These are phyloP conservation scores for Letharia lupina DNA, from an alignment of 495 filamentous ascomycete genomes.

Conservation along the genomic window DNA sequence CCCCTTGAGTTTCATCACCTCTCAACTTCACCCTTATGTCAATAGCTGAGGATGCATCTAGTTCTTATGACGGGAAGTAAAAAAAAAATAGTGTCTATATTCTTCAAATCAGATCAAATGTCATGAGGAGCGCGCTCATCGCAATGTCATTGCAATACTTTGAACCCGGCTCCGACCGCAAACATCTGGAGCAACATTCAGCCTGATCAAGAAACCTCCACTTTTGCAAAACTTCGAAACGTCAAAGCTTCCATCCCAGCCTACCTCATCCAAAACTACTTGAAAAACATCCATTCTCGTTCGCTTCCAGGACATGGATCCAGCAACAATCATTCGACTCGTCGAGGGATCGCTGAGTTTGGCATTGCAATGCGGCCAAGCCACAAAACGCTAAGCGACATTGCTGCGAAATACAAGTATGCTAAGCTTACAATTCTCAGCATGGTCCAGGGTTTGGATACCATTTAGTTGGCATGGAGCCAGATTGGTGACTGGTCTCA, in stretches of 20 bases:
- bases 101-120: not conserved
- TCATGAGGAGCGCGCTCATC: not conserved
- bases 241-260: not conserved
- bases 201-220: not conserved
- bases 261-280: not conserved
- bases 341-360: not conserved
- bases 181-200: not conserved
- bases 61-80: not conserved
- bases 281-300: not conserved
- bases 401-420: slow-evolving; percentile 31
- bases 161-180: not conserved
- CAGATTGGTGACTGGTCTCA: slow-evolving; percentile 35
- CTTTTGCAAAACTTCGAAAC: not conserved
- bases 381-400: not conserved
- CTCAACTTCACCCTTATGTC: not conserved
- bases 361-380: not conserved
- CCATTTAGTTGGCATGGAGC: slow-evolving; percentile 33
- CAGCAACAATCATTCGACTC: not conserved
- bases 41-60: not conserved
- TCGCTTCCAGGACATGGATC: slow-evolving; percentile 5
- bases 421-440: slow-evolving; percentile 37
- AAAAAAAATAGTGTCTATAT: not conserved
- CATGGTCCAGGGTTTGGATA: slow-evolving; percentile 34
- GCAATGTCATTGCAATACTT: not conserved
- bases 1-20: not conserved